Evolutionary conservation across 306 rosid genomes (phyloP).

Genomic region (Luffa aegyptiaca): DNA sequence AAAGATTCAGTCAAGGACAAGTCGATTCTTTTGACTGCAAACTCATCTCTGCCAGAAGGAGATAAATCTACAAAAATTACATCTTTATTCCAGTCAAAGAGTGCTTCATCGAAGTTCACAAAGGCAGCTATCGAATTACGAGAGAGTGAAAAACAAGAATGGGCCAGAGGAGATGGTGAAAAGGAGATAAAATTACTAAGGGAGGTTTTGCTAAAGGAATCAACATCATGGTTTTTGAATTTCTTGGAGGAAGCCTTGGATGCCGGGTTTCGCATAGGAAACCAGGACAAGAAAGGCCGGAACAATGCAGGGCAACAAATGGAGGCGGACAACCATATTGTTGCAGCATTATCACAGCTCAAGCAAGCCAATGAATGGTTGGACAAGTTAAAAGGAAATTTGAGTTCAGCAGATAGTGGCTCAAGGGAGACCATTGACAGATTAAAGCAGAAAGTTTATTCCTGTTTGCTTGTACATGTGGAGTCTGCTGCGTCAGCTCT

Average conservation of each 20-base stretch:
- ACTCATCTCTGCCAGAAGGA: constrained; percentile 30
- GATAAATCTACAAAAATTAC: constrained; percentile 35
- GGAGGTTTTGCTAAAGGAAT: constrained; percentile 50
- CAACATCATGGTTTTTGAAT: constrained; percentile 78
- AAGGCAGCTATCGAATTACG: constrained; percentile 34
- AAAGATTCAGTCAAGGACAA: constrained; percentile 37
- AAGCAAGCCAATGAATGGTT: constrained; percentile 87
- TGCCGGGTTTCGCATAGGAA: constrained; percentile 40
- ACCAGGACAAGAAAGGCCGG: constrained; percentile 53
- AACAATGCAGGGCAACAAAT: constrained; percentile 29
- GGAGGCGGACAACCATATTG: constrained; percentile 56
- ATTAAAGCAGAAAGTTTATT: constrained; percentile 62
- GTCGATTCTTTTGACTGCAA: constrained; percentile 24
- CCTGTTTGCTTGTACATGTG: constrained; percentile 64
- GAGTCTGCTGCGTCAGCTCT: constrained; percentile 84
- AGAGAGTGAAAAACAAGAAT: constrained; percentile 60
- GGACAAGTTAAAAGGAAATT: constrained; percentile 44
- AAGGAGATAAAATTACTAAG: constrained; percentile 50
- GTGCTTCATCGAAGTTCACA: constrained; percentile 22
- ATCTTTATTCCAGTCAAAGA: constrained; percentile 21
- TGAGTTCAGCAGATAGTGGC: constrained; percentile 28
- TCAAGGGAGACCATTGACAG: constrained; percentile 41
- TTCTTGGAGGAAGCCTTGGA: constrained; percentile 71
- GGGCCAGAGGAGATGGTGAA: constrained; percentile 55
- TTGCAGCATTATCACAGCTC: constrained; percentile 65